phyloP scores from a whole-genome alignment of 306 rosid species.

The Boehmeria nivea region DNA sequence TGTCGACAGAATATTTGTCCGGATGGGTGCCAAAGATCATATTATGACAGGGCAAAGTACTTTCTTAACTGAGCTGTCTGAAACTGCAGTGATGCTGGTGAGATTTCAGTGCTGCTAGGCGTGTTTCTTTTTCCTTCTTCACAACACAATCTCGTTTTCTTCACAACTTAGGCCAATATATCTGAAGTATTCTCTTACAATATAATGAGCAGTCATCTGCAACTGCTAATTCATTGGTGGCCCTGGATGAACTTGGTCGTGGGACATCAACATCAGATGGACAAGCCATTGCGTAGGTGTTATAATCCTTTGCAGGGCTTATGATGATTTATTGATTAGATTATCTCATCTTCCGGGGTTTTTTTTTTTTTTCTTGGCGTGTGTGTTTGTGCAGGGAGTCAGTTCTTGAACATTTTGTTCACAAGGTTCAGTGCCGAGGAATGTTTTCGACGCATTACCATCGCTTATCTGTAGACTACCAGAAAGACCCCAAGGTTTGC shows the following conservation, averaged over 20 bases:
- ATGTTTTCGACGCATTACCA: slow-evolving; percentile 93
- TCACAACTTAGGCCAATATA: neutral
- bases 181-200: neutral
- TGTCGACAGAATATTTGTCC: slow-evolving; percentile 82
- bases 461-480: slow-evolving; percentile 61
- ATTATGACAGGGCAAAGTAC: slow-evolving; percentile 99
- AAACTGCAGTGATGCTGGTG: slow-evolving; percentile 92
- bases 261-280: slow-evolving; percentile 99
- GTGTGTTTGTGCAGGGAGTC: slow-evolving; percentile 45
- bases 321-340: slow-evolving; percentile 6
- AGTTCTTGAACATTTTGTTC: slow-evolving; percentile 81
- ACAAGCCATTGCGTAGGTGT: slow-evolving; percentile 93
- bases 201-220: slow-evolving; percentile 66
- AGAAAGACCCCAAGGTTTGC: slow-evolving; percentile 58
- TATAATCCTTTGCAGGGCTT: slow-evolving; percentile 6
- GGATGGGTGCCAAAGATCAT: slow-evolving; percentile 97
- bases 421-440: slow-evolving; percentile 75
- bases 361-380: slow-evolving; percentile 21
- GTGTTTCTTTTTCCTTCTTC: too few relatives aligned
- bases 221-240: slow-evolving; percentile 70
- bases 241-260: slow-evolving; percentile 96
- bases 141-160: neutral
- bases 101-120: slow-evolving; percentile 33
- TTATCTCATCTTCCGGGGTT: slow-evolving; percentile 6
- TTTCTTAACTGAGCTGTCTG: slow-evolving; percentile 87